phyloP scores from a whole-genome alignment of 1,284 basidiomycete species.

The Papiliotrema fonsecae region DNA sequence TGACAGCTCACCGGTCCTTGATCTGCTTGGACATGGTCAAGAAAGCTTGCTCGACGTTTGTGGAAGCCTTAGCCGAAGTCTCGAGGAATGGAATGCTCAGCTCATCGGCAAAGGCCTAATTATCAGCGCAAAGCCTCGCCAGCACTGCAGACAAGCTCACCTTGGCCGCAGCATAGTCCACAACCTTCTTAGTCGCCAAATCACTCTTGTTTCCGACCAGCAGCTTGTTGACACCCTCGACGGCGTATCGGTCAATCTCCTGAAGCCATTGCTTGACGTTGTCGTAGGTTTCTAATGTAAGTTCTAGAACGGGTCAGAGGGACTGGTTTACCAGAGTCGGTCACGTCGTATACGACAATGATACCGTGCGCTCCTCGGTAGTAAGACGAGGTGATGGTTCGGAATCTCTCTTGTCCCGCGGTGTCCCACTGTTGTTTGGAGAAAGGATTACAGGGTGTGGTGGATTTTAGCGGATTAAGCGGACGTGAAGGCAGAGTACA shows the following conservation, averaged over 20 bases:
- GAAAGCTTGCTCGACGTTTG: constrained; percentile 99
- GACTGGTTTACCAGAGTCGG: constrained; percentile 71
- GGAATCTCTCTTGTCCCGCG: constrained; percentile 95
- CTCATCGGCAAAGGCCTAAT: constrained; percentile 90
- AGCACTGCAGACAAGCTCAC: constrained; percentile 49
- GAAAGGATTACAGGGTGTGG: constrained; percentile 5
- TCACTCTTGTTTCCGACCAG: constrained; percentile 98
- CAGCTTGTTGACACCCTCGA: constrained; percentile 97
- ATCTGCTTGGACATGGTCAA: constrained; percentile 99
- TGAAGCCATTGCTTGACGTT: constrained; percentile 99
- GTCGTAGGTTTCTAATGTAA: constrained; percentile 75
- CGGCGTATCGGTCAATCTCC: constrained; percentile 98
- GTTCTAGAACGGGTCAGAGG: constrained; percentile 1
- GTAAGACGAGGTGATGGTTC: constrained; percentile 95
- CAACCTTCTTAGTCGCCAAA: constrained; percentile 96
- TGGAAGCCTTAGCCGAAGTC: constrained; percentile 97
- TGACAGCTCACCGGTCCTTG: constrained; percentile 64
- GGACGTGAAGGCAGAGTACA: neutral
- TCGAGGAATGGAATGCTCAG: constrained; percentile 94
- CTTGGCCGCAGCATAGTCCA: constrained; percentile 96
- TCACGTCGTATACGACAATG: constrained; percentile 99
- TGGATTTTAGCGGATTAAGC: neutral
- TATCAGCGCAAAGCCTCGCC: constrained; percentile 5
- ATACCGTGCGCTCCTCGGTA: constrained; percentile 96
- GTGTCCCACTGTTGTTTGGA: constrained; percentile 84